Conservation (phyloP, 129 eudicot genomes). For the Lonicera japonica region DNA sequence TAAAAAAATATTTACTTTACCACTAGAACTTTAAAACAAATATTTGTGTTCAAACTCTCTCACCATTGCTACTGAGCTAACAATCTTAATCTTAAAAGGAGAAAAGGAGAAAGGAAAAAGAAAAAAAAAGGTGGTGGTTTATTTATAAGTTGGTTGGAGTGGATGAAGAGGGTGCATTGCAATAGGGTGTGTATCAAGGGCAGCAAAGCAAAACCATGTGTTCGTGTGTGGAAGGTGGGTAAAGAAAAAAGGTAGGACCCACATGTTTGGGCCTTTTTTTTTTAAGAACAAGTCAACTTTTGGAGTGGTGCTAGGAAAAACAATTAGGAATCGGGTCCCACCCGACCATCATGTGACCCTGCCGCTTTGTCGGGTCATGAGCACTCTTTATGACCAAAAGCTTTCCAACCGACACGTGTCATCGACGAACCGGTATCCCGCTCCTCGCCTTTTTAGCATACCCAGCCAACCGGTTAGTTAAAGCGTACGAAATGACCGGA, state of each 20-base stretch:
- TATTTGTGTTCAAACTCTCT: too few species aligned
- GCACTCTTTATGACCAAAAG: neutral
- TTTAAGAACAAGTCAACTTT: constrained; percentile 12
- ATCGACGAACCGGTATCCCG: neutral
- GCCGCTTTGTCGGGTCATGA: constrained; percentile 29
- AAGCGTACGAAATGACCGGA: too few species aligned
- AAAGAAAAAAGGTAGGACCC: constrained; percentile 9
- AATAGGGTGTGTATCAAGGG: neutral
- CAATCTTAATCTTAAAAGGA: too few species aligned
- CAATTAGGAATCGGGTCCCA: constrained; percentile 17
- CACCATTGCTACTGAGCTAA: too few species aligned
- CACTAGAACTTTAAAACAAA: too few species aligned
- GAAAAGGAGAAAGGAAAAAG: too few species aligned
- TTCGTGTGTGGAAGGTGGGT: constrained; percentile 5
- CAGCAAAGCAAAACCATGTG: constrained; percentile 8
- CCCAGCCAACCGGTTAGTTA: too few species aligned
- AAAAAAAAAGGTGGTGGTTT: too few species aligned
- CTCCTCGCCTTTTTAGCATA: too few species aligned
- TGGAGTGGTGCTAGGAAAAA: too few species aligned
- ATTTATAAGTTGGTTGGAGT: too few species aligned
- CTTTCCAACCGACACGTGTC: constrained; percentile 29
- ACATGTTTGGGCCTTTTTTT: constrained; percentile 9
- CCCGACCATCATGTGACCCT: constrained; percentile 30
- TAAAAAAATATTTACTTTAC: too few species aligned
- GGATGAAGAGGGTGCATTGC: neutral